Conservation (phyloP, 2,329 filamentous ascomycete species). For the Colletotrichum nymphaeae region DNA sequence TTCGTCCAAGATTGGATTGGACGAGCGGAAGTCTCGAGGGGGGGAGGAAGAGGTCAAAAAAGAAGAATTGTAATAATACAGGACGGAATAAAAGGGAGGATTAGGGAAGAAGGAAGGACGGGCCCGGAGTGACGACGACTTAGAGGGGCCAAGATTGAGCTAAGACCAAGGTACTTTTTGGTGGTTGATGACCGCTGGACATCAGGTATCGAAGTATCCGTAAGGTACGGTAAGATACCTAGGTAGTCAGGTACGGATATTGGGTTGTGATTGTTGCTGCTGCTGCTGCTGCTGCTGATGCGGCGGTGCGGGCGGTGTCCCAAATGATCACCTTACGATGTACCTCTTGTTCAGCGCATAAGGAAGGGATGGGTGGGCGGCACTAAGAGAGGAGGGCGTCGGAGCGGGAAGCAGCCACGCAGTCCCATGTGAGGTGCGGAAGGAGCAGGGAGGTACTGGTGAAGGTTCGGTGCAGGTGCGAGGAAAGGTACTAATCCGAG, state of each 20-base stretch:
- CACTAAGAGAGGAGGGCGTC: neutral
- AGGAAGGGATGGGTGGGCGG: neutral
- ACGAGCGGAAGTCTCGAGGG: neutral
- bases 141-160: neutral
- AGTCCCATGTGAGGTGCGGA: constrained; percentile 6
- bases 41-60: neutral
- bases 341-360: neutral
- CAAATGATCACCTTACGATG: neutral
- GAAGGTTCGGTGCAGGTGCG: neutral
- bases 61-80: neutral
- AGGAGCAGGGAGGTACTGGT: neutral
- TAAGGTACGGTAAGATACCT: too few relatives aligned
- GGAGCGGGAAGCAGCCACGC: neutral
- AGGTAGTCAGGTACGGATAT: neutral
- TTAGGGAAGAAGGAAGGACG: neutral
- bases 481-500: neutral
- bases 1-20: constrained; percentile 20
- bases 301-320: too few relatives aligned
- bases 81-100: neutral
- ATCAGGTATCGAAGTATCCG: too few relatives aligned
- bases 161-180: neutral
- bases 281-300: neutral
- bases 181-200: neutral
- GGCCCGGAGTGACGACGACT: neutral
- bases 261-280: neutral